A percentile compares a stretch with the other conserved stretches of the same genome.
Evolutionary conservation across 805 yeast species (phyloP).

Genomic region (Wickerhamia fluorescens): DNA sequence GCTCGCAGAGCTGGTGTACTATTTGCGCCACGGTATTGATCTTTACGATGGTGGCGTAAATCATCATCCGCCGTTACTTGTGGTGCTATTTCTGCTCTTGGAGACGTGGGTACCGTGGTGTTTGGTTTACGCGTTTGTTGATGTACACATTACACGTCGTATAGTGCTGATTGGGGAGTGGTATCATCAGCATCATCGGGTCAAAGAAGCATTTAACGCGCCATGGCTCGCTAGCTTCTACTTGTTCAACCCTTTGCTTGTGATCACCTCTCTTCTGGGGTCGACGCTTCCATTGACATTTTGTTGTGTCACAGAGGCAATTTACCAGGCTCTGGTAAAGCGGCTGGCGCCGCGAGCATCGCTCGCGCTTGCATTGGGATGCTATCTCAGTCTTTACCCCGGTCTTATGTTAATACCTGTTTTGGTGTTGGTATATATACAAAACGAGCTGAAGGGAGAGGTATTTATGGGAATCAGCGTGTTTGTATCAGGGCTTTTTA

Average conservation of each 20-base stretch:
- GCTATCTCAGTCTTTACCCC: slow-evolving; percentile 60
- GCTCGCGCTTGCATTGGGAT: slow-evolving; percentile 50
- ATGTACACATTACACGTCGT: slow-evolving; percentile 49
- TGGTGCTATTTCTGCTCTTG: slow-evolving; percentile 41
- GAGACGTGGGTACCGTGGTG: slow-evolving; percentile 10
- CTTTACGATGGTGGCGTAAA: slow-evolving; percentile 82
- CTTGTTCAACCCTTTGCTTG: slow-evolving; percentile 73
- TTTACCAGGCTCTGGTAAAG: slow-evolving; percentile 37
- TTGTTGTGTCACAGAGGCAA: slow-evolving; percentile 43
- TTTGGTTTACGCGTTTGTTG: slow-evolving; percentile 40
- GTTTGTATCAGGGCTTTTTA: slow-evolving; percentile 8
- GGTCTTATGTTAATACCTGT: slow-evolving; percentile 55
- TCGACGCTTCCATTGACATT: slow-evolving; percentile 61
- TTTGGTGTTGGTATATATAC: slow-evolving; percentile 17
- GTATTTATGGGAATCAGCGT: slow-evolving; percentile 11
- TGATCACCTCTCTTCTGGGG: slow-evolving; percentile 60
- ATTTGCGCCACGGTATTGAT: slow-evolving; percentile 43
- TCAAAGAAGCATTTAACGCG: slow-evolving; percentile 22
- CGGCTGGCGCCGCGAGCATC: slow-evolving; percentile 39
- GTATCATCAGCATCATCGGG: slow-evolving; percentile 19
- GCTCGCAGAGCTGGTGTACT: slow-evolving; percentile 26
- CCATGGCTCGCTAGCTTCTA: slow-evolving; percentile 56
- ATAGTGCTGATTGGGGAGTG: slow-evolving; percentile 45
- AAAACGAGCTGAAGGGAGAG: not conserved
- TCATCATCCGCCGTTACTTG: slow-evolving; percentile 76